phyloP scores from a whole-genome alignment of 768 basidiomycete species.

The Pleurotus djamor region DNA sequence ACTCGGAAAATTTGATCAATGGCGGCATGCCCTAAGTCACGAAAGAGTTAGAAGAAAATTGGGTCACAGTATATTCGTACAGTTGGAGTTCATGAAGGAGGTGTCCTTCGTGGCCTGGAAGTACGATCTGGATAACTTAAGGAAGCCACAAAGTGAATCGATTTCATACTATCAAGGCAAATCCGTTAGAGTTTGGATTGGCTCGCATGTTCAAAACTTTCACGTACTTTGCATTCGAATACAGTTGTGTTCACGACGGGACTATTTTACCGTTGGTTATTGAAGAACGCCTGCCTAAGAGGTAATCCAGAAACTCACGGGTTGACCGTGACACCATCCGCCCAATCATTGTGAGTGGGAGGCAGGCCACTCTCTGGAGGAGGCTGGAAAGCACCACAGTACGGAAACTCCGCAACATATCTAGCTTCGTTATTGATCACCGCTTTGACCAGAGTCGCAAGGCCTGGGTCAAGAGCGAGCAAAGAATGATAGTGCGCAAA shows the following conservation, averaged over 20 bases:
- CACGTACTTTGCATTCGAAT: conserved; percentile 76
- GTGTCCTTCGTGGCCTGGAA: conserved; percentile 68
- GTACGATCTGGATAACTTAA: conserved; percentile 75
- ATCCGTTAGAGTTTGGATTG: neutral
- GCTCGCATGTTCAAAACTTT: neutral
- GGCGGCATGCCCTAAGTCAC: conserved; percentile 58
- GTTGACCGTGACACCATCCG: conserved; percentile 66
- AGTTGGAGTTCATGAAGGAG: conserved; percentile 71
- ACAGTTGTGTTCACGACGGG: conserved; percentile 69
- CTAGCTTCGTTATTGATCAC: conserved; percentile 80
- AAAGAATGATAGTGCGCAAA: conserved; percentile 70
- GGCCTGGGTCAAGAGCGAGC: conserved; percentile 50
- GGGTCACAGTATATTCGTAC: conserved; percentile 29
- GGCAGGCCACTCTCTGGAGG: conserved; percentile 70
- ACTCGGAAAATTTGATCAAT: conserved; percentile 74
- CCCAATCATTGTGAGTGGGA: conserved; percentile 67
- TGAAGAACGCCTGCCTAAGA: neutral
- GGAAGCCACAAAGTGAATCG: conserved; percentile 75
- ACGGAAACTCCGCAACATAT: conserved; percentile 71
- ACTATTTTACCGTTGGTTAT: conserved; percentile 27
- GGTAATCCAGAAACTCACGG: conserved; percentile 47
- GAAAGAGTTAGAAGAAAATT: conserved; percentile 4
- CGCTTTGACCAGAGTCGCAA: conserved; percentile 71
- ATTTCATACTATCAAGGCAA: conserved; percentile 59
- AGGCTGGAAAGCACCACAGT: conserved; percentile 82